A percentile compares a stretch with the other conserved stretches of the same genome.
Evolutionary conservation across 805 yeast genomes (phyloP).

Genomic region (Nakazawaea anatomiae): DNA sequence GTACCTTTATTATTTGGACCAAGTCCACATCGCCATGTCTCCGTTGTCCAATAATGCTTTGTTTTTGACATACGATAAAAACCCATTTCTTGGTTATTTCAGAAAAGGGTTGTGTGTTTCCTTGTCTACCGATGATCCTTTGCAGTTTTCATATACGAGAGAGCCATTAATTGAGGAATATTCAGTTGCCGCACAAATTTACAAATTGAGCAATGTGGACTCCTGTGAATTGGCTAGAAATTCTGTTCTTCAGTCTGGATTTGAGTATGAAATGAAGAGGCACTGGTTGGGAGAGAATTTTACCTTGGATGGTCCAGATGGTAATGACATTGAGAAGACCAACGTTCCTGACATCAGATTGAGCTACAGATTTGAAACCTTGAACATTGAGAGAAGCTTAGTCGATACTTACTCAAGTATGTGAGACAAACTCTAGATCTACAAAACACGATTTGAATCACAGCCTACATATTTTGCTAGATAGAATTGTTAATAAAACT

Average conservation of each 20-base stretch:
- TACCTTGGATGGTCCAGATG: constrained; percentile 55
- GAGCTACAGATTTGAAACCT: constrained; percentile 78
- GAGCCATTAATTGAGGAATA: constrained; percentile 97
- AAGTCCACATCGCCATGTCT: constrained; percentile 97
- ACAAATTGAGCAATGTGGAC: constrained; percentile 89
- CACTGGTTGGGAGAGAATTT: constrained; percentile 87
- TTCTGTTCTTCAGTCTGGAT: constrained; percentile 91
- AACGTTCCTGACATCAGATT: constrained; percentile 90
- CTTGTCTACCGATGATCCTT: constrained; percentile 93
- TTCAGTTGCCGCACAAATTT: constrained; percentile 97
- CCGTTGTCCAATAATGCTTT: constrained; percentile 95
- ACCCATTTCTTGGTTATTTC: constrained; percentile 89
- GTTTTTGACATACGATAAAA: constrained; percentile 92
- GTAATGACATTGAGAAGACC: constrained; percentile 88
- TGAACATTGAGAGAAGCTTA: constrained; percentile 63
- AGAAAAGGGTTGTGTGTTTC: constrained; percentile 92
- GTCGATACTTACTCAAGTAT: constrained; percentile 48
- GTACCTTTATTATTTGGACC: constrained; percentile 87
- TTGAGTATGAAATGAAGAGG: constrained; percentile 76
- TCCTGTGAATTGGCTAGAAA: constrained; percentile 95
- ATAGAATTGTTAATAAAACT: no score
- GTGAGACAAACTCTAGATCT: constrained; percentile 10
- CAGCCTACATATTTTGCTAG: not conserved
- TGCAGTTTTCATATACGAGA: constrained; percentile 93
- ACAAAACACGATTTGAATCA: not conserved